Percentiles rank a stretch among this genome's conserved stretches.
Conservation (phyloP, 139 green algal species). For the Chlamydomonas urium region DNA sequence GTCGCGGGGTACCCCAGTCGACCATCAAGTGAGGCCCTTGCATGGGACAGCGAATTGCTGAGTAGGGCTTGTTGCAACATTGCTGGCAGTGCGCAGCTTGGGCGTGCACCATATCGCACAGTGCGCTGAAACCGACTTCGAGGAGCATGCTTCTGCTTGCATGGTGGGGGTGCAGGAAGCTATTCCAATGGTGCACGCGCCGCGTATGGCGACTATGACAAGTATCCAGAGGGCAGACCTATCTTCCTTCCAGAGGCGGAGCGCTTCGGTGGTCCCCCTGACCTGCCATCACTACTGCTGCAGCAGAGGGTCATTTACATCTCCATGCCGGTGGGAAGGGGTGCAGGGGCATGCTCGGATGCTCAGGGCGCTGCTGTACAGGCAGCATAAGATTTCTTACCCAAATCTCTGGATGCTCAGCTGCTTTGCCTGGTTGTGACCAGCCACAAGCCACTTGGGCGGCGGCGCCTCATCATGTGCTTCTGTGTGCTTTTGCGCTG, state of each 20-base stretch:
- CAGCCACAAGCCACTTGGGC: neutral
- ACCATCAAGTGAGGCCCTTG: slow-evolving; percentile 1
- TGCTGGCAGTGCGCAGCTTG: neutral
- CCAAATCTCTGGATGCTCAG: neutral
- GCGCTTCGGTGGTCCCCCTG: slow-evolving; percentile 59
- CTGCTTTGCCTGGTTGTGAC: neutral
- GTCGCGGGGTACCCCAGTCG: slow-evolving; percentile 17
- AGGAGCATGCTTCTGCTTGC: neutral
- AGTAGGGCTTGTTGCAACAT: neutral
- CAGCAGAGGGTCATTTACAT: slow-evolving; percentile 82
- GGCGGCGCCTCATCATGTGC: neutral
- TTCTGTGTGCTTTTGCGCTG: neutral
- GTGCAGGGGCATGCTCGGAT: no score
- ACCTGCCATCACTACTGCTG: slow-evolving; percentile 80
- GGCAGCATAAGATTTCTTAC: neutral
- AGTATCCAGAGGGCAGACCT: slow-evolving; percentile 49
- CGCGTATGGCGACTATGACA: slow-evolving; percentile 49
- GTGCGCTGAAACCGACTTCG: neutral
- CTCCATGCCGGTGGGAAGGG: slow-evolving; percentile 66
- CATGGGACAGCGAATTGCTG: neutral
- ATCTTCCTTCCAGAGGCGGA: slow-evolving; percentile 58
- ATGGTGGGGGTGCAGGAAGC: neutral
- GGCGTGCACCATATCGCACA: neutral
- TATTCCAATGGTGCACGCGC: slow-evolving; percentile 15
- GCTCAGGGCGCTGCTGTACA: no score